Conservation (phyloP, 2,329 filamentous ascomycete genomes). For the Pseudocercospora pini-densiflorae region DNA sequence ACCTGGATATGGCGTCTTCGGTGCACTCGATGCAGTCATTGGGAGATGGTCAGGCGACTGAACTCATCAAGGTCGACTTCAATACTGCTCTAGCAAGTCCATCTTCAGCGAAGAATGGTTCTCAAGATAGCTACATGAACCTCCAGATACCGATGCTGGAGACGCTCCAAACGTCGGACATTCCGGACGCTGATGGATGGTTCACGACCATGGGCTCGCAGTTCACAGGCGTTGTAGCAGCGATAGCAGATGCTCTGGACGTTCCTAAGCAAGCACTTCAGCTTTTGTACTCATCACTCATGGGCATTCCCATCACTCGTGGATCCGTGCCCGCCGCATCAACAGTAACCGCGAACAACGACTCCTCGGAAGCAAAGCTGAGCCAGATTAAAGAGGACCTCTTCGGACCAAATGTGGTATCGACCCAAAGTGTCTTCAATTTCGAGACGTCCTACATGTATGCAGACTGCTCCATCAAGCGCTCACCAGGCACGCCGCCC, state of each 20-base stretch:
- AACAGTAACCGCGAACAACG: not conserved
- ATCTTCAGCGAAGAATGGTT: slow-evolving; percentile 17
- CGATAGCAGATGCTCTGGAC: not conserved
- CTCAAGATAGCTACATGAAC: slow-evolving; percentile 23
- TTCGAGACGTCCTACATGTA: not conserved
- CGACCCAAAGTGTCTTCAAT: not conserved
- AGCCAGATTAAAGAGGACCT: not conserved
- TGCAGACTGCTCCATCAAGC: not conserved
- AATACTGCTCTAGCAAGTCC: not conserved
- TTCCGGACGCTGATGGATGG: not conserved
- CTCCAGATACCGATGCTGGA: slow-evolving; percentile 25
- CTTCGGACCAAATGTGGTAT: not conserved
- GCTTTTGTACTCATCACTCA: not conserved
- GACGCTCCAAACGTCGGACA: not conserved
- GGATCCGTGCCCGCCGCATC: not conserved
- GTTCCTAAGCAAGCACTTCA: not conserved
- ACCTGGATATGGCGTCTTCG: not conserved
- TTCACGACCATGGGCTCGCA: not conserved
- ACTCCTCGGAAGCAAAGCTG: slow-evolving; percentile 9
- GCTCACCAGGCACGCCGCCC: not conserved
- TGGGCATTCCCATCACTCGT: not conserved
- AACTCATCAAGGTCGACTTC: not conserved
- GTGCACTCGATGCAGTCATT: not conserved
- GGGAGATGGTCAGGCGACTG: not conserved
- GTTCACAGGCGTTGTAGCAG: not conserved